Conservation (phyloP, 768 basidiomycete species). For the Xanthoconium stramineum region DNA sequence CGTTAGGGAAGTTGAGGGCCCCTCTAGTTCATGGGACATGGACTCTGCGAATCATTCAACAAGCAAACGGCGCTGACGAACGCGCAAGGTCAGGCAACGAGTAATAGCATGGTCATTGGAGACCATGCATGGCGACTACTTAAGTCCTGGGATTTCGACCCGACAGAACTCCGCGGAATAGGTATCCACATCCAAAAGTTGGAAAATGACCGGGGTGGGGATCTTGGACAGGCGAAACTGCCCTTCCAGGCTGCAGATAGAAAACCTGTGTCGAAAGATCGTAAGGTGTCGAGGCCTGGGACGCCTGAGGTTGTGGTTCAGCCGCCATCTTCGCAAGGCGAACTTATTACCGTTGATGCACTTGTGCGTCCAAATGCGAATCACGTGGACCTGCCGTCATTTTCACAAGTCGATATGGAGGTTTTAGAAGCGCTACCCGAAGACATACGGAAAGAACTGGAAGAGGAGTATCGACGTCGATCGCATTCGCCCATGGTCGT, state of each 20-base stretch:
- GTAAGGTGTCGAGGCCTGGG: constrained; percentile 1
- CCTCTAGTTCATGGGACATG: constrained; percentile 85
- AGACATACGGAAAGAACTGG: constrained; percentile 66
- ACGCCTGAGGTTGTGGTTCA: constrained; percentile 26
- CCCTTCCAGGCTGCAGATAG: constrained; percentile 45
- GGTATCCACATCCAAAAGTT: constrained; percentile 91
- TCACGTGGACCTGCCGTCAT: constrained; percentile 53
- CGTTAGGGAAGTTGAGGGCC: neutral
- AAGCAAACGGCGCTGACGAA: constrained; percentile 63
- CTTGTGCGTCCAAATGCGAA: constrained; percentile 10
- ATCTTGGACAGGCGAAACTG: constrained; percentile 57
- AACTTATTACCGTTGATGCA: constrained; percentile 6
- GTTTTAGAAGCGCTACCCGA: constrained; percentile 70
- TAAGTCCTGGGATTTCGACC: constrained; percentile 70
- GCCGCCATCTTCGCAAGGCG: constrained; percentile 34
- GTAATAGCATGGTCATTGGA: constrained; percentile 68
- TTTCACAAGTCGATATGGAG: constrained; percentile 71
- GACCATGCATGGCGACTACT: constrained; percentile 76
- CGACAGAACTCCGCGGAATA: constrained; percentile 86
- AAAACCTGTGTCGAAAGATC: neutral
- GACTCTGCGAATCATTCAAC: constrained; percentile 77
- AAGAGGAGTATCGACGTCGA: constrained; percentile 61
- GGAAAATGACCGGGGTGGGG: constrained; percentile 45
- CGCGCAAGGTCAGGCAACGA: constrained; percentile 66
- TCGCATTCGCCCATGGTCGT: constrained; percentile 46